Base-by-base conservation (phyloP, 306 rosid genomes). In the Ziziphus jujuba region DNA sequence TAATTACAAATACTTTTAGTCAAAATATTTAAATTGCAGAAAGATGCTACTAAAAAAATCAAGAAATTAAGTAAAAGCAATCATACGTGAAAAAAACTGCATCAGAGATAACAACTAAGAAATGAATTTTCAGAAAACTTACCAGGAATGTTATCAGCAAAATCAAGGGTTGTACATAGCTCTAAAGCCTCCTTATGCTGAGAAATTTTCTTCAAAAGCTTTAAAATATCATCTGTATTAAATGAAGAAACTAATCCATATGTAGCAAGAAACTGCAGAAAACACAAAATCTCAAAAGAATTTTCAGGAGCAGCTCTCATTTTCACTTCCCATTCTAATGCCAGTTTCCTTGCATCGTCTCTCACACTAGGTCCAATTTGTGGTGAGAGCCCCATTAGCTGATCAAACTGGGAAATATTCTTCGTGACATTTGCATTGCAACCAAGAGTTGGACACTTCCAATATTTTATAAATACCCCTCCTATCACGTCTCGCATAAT, bases 271-370 rank as follows among this genome's bases (percentile, higher is more conserved):
- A 90, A 72, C 55, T 66, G 83, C 59, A 90, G 72, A 77, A 85
- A 84, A 53, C 71, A 80, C 70, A 90, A 66, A 75, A 66, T 66
- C 71, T 67, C 85, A 70, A 66, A 53, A 31, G 79, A 77, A 61
- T 77, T 57, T 63, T 70, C 83, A n/a, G 48, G 16, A 44, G 59
- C 36, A 59, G 49, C 63, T 56, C 49, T 28, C 43, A 82, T 70
- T 66, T 64, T 72, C 0, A 54, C 67, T 79, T 77, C 79, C 89
- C 89, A 76, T 20, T 65, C 69, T 61, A 62, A 5, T 48, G 87
- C 90, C 17, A 90, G 60, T 57, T 82, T 80, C 76, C 47, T 31
- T 19, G 95, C 92, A 72, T 72, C 79, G 13, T 76, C 73, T 54
- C 76, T 73, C 35, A 82, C 72, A n/a, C 44, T 72, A 6, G 82